Evolutionary conservation across 2,329 filamentous ascomycete species (phyloP).

Genomic region (Cytospora chrysosperma): DNA sequence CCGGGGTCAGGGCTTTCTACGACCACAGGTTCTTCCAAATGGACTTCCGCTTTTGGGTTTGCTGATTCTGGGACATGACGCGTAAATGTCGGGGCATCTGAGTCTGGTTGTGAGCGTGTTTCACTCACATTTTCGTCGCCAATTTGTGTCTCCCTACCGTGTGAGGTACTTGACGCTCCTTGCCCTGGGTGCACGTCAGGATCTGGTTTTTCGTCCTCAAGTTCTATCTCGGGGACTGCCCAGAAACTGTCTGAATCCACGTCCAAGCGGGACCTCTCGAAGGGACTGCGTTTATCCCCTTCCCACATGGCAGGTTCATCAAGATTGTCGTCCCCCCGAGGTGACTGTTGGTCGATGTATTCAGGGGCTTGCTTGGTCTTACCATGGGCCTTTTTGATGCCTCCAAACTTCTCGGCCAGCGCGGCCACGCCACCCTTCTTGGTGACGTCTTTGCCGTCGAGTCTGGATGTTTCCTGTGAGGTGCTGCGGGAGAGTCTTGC

Average conservation of each 20-base stretch:
- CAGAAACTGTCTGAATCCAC: constrained; percentile 28
- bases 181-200: constrained; percentile 22
- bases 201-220: constrained; percentile 11
- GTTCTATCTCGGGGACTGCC: constrained; percentile 23
- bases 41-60: constrained; percentile 21
- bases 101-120: constrained; percentile 23
- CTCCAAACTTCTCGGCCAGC: constrained; percentile 37
- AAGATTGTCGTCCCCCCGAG: constrained; percentile 43
- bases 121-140: constrained; percentile 26
- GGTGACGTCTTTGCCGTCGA: constrained; percentile 6
- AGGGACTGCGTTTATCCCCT: constrained; percentile 39
- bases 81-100: constrained; percentile 23
- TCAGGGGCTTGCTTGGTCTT: constrained; percentile 40
- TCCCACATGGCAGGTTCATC: constrained; percentile 47
- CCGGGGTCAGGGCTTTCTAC: constrained; percentile 32
- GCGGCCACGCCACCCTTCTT: constrained; percentile 34
- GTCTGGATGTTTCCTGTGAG: constrained; percentile 3
- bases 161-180: constrained; percentile 18
- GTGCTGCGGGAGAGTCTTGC: not conserved
- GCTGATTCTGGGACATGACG: constrained; percentile 24
- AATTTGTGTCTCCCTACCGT: constrained; percentile 19
- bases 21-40: constrained; percentile 26
- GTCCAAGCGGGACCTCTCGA: constrained; percentile 31
- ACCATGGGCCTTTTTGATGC: constrained; percentile 36
- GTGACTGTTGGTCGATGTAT: constrained; percentile 40